Base-by-base conservation (phyloP, 148 eudicot genomes). In the Rhododendron simsii region DNA sequence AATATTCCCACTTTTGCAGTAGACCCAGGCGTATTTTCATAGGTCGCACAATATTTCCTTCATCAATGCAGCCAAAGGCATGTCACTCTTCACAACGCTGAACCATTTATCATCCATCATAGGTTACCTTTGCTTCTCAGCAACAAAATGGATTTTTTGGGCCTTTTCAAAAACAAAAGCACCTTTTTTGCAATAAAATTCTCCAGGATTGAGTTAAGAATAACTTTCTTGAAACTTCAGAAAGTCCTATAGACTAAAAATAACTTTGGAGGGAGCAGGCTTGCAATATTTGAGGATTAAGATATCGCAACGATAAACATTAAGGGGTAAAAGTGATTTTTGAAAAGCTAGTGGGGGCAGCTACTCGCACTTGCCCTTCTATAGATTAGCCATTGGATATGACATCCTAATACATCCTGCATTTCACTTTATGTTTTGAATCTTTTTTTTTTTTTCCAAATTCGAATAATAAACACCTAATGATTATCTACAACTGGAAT, bases 401-500 rank as follows among this genome's bases (percentile, higher is more conserved):
- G 35, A 69, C 2, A 69, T 69, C 37, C 75, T 69, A 28, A 13
- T 69, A 30, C 75, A 69, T 69, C 75, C 75, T 30, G 75, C 37
- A 30, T 11, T 67, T 69, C 18, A 28, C 75, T 28, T 26, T 30
- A 13, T 13, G 2, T 35, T 13, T 28, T 12, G 2, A 67, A 12
- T 2, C 8, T 14, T 1, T 30, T 71, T 28, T 28, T 28, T 30
- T 30, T 65, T 3, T 5, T 12, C 67, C 3, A n/a, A 21, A 18
- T n/a, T 0, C 3, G 1, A 4, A 71, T 13, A 21, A 30, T 23
- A 51, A 23, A 48, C 21, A 1, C 3, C 15, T 18, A 71, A 48
- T 47, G 61, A 57, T 86, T 69, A n/a, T 86, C 30, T 67, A 67
- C 51, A 85, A 63, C 5, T 45, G 83, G 57, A 65, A 57, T 15